A percentile compares a stretch with the other conserved stretches of the same genome.
These are phyloP conservation scores for Aspergillus ellipticus DNA, from an alignment of 495 filamentous ascomycete genomes.

Conservation along the genomic window DNA sequence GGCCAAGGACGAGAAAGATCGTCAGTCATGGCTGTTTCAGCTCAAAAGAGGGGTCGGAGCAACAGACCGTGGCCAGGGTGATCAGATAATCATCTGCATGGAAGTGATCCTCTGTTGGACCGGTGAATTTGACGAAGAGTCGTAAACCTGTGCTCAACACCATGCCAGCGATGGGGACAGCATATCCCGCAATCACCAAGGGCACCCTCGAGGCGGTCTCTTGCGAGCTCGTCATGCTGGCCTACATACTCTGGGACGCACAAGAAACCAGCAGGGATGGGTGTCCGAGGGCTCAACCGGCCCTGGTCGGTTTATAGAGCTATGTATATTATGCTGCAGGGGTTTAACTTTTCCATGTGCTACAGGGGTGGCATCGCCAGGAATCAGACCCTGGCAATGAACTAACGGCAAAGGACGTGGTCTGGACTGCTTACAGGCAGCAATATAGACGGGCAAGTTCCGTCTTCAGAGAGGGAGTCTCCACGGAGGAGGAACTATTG, in stretches of 20 bases:
- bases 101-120: neutral
- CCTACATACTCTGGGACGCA: neutral
- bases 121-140: neutral
- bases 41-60: neutral
- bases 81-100: slow-evolving; percentile 6
- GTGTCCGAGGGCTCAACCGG: neutral
- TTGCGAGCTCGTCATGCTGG: neutral
- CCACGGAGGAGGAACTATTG: neutral
- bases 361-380: neutral
- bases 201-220: neutral
- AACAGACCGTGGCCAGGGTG: neutral
- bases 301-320: neutral
- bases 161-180: neutral
- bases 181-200: slow-evolving; percentile 4
- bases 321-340: too few relatives aligned
- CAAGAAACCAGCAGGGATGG: neutral
- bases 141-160: slow-evolving; percentile 1
- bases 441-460: neutral
- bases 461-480: neutral
- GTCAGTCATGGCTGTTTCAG: neutral
- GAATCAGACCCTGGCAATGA: neutral
- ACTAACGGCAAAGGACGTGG: neutral
- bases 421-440: neutral
- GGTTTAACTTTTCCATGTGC: neutral
- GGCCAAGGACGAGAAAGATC: neutral